phyloP scores from a whole-genome alignment of 331 rosid genomes.

The Quercus tomentella region DNA sequence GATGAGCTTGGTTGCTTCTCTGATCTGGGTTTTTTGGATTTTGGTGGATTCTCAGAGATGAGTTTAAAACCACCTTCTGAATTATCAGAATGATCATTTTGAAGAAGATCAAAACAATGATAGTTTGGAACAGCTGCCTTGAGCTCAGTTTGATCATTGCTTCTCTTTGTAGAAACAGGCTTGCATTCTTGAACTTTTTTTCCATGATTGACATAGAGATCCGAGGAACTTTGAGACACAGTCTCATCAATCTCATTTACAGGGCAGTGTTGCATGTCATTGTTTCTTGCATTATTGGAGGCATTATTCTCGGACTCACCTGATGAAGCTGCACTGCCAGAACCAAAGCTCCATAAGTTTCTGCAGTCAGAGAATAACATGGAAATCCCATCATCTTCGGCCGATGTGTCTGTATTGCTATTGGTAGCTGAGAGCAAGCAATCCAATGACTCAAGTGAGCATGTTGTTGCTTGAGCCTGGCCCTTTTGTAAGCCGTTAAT shows the following conservation, averaged over 20 bases:
- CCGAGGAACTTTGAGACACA: slow-evolving; percentile 31
- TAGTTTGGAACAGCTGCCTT: slow-evolving; percentile 13
- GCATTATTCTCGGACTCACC: slow-evolving; percentile 45
- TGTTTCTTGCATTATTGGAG: slow-evolving; percentile 21
- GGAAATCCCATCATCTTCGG: slow-evolving; percentile 56
- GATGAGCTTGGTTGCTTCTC: slow-evolving; percentile 49
- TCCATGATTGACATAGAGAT: slow-evolving; percentile 20
- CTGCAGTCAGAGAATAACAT: slow-evolving; percentile 47
- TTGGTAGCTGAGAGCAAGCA: slow-evolving; percentile 72
- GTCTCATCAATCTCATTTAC: slow-evolving; percentile 29
- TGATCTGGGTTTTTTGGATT: slow-evolving; percentile 59
- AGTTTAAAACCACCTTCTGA: slow-evolving; percentile 41
- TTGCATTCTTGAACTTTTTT: slow-evolving; percentile 24
- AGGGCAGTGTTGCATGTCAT: slow-evolving; percentile 13
- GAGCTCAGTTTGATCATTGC: slow-evolving; percentile 17
- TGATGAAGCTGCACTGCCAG: slow-evolving; percentile 39
- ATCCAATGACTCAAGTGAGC: slow-evolving; percentile 71
- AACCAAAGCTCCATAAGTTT: slow-evolving; percentile 51
- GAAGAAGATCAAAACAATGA: slow-evolving; percentile 36
- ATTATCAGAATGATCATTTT: slow-evolving; percentile 20
- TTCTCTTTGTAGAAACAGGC: slow-evolving; percentile 40
- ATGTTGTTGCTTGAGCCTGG: slow-evolving; percentile 23
- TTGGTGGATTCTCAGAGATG: slow-evolving; percentile 42
- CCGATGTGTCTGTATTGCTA: slow-evolving; percentile 55
- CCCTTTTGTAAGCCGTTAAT: slow-evolving; percentile 19